Evolutionary conservation across 2,329 filamentous ascomycete species (phyloP), one percentile per base, ranked within the genome.

Genomic region (Blastomyces emzantsi): DNA sequence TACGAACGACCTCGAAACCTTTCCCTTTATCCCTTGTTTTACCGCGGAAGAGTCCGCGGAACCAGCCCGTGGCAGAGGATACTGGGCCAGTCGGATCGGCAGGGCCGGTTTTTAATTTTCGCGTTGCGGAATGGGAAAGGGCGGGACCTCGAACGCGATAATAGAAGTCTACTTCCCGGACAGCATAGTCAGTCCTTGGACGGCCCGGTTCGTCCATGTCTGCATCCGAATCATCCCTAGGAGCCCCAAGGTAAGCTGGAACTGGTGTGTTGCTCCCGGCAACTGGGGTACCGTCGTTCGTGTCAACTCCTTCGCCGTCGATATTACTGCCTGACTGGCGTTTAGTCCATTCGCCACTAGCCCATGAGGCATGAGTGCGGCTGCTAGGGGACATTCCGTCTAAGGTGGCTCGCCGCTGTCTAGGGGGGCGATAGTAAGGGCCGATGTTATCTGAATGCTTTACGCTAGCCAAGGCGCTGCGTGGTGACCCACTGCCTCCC

Each of bases 11-110:
- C 74, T 97, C 94, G 69, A 99, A 99, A 0, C 94, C 94, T 76
- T 97, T 97, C 68, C 88, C 88, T 76, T 95, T 96, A 68, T 97
- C 93, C 73, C 96, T 97, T 7, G 87, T 91, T 77, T 95, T 96
- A 19, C 88, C 89, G 15, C 87, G 87, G 64, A 96, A 84, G 6
- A 96, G 73, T 61, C 82, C 84, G 69, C 90, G 88, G 74, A 97
- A 85, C 92, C 93, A 99, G 4, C 91, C 90, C 0, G 90, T 89
- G 0, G 94, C 93, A 8, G 90, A 93, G 1, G 91, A 89, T 25
- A 96, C 90, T 0, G 92, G 91, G 0, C 92, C 90, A 47, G 92
- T 96, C 0, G 94, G 94, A 78, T 99, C 93, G 9, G 92, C 92
- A 2, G 94, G 94, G 0, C 94, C 94, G 4, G 94, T 99, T 70